These are phyloP conservation scores for Hypoxylon sp. DNA, from an alignment of 2,329 filamentous ascomycete genomes.

Conservation along the genomic window DNA sequence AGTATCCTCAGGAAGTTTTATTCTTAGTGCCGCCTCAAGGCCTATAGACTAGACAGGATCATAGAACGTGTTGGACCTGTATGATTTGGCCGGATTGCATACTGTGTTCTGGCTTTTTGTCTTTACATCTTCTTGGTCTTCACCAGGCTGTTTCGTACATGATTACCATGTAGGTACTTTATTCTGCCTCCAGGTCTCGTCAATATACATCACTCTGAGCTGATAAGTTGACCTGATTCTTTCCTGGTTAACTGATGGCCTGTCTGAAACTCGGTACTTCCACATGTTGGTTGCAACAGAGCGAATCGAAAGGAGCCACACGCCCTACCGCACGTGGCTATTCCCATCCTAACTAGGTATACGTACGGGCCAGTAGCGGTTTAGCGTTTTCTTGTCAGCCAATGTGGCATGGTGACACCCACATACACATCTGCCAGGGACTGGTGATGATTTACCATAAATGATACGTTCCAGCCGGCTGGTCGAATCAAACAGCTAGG, in stretches of 20 bases:
- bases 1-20: slow-evolving; percentile 18
- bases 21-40: slow-evolving; percentile 20
- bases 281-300: slow-evolving; percentile 5
- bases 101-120: no score
- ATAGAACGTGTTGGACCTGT: slow-evolving; percentile 23
- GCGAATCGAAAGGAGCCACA: slow-evolving; percentile 18
- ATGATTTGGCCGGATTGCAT: background rate
- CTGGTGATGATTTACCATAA: background rate
- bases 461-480: background rate
- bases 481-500: background rate
- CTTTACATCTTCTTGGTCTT: no score
- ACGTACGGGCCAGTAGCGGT: slow-evolving; percentile 8
- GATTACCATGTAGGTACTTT: no score
- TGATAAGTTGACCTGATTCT: no score
- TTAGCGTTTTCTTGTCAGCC: slow-evolving; percentile 14
- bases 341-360: slow-evolving; percentile 4
- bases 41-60: slow-evolving; percentile 37
- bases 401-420: slow-evolving; percentile 23
- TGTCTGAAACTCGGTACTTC: no score
- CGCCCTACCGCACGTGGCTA: slow-evolving; percentile 23
- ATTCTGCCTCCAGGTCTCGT: no score
- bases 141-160: no score
- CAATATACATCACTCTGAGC: no score
- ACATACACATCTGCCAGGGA: slow-evolving; percentile 19
- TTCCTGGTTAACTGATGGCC: no score